Percentiles rank a stretch among this genome's conserved stretches.
Conservation (phyloP, 2,329 filamentous ascomycete species). For the Nemania serpens region DNA sequence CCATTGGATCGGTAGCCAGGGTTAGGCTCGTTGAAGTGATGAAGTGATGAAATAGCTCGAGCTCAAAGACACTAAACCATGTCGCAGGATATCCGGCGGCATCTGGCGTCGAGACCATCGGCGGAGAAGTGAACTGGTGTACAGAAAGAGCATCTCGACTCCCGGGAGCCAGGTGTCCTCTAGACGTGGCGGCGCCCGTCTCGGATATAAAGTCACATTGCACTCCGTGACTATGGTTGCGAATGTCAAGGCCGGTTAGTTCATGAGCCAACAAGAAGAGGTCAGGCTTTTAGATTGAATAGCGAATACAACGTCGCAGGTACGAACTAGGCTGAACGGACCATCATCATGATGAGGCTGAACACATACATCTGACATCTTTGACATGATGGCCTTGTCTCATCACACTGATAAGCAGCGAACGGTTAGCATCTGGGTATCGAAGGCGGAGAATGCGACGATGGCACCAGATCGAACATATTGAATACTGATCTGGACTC, state of each 20-base stretch:
- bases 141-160: constrained; percentile 26
- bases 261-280: not conserved
- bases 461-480: not conserved
- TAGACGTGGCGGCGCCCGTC: constrained; percentile 10
- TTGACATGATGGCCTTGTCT: constrained; percentile 35
- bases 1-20: constrained; percentile 46
- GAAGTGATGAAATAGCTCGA: constrained; percentile 60
- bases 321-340: too few species aligned
- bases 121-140: constrained; percentile 27
- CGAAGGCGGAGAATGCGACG: not conserved
- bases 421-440: constrained; percentile 6
- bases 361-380: constrained; percentile 34
- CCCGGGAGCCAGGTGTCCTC: not conserved
- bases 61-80: constrained; percentile 44
- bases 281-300: too few species aligned
- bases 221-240: constrained; percentile 29
- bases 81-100: constrained; percentile 15
- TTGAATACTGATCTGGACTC: not conserved
- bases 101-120: constrained; percentile 15
- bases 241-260: not conserved
- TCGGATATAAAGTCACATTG: constrained; percentile 32
- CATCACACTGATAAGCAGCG: constrained; percentile 31
- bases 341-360: not conserved
- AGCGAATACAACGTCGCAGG: too few species aligned
- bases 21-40: constrained; percentile 55